These are phyloP conservation scores for Bidens hawaiensis DNA, from an alignment of 140 eudicot species.

Conservation along the genomic window DNA sequence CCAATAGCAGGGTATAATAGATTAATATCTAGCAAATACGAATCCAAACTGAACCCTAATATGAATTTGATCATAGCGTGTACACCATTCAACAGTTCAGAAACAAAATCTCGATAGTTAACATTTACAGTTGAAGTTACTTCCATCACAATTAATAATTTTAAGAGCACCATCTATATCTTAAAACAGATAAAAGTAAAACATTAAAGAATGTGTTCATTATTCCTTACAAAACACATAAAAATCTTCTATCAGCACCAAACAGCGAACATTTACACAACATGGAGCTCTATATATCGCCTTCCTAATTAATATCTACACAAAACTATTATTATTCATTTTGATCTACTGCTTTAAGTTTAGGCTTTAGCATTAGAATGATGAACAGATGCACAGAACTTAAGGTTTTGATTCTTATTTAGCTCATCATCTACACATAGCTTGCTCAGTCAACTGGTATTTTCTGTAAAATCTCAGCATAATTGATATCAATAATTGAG, in stretches of 20 bases:
- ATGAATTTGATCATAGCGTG: background rate
- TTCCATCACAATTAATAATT: slow-evolving; percentile 1
- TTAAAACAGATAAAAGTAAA: background rate
- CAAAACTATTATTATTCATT: background rate
- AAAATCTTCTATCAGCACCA: background rate
- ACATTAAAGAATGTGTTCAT: background rate
- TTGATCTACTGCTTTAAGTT: too few relatives aligned
- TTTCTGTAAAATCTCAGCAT: background rate
- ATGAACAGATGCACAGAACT: background rate
- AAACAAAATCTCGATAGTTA: background rate
- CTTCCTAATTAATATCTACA: background rate
- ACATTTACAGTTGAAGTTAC: slow-evolving; percentile 15
- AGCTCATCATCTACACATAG: too few relatives aligned
- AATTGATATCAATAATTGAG: background rate
- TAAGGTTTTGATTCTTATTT: background rate
- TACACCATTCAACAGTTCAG: background rate
- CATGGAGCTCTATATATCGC: background rate
- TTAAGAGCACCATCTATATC: background rate
- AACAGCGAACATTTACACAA: background rate
- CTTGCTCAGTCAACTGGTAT: too few relatives aligned
- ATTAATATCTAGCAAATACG: slow-evolving; percentile 1
- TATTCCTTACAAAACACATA: background rate
- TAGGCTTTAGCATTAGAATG: background rate
- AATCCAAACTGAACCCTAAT: background rate
- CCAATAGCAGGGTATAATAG: slow-evolving; percentile 3